Conservation (phyloP, 2,329 filamentous ascomycete genomes). For the Sporothrix globosa region DNA sequence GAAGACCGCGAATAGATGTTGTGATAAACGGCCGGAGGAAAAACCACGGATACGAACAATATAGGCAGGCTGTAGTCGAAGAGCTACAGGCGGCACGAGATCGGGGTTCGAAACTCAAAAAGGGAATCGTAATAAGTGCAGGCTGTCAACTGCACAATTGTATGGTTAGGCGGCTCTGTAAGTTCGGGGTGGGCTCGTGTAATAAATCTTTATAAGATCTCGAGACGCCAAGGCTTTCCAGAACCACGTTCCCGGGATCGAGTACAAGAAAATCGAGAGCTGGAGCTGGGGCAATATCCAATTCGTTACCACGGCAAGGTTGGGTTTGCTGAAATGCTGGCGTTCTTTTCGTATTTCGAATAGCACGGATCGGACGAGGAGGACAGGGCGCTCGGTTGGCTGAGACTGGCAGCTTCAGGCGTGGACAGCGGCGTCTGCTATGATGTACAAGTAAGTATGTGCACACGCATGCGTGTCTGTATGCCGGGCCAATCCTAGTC, state of each 20-base stretch:
- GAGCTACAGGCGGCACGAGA: background rate
- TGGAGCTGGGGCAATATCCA: background rate
- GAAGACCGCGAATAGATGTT: background rate
- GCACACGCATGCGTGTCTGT: background rate
- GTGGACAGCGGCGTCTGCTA: background rate
- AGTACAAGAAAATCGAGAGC: background rate
- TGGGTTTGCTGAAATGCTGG: background rate
- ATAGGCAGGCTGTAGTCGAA: background rate
- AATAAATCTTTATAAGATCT: slow-evolving; percentile 19
- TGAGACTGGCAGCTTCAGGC: background rate
- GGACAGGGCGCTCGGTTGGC: background rate
- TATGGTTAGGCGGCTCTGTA: background rate
- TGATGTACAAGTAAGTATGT: background rate
- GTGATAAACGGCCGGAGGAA: background rate
- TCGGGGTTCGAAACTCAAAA: background rate
- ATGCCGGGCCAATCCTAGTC: background rate
- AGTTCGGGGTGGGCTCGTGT: slow-evolving; percentile 1
- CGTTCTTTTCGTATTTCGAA: background rate
- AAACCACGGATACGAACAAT: background rate
- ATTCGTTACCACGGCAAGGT: background rate
- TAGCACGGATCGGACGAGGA: too few relatives aligned
- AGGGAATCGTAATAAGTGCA: background rate
- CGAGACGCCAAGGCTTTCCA: slow-evolving; percentile 14
- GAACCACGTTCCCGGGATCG: slow-evolving; percentile 24
- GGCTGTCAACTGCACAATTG: background rate